phyloP scores from a whole-genome alignment of 352 stramenopile genomes.

The Halophytophthora polymorphica region DNA sequence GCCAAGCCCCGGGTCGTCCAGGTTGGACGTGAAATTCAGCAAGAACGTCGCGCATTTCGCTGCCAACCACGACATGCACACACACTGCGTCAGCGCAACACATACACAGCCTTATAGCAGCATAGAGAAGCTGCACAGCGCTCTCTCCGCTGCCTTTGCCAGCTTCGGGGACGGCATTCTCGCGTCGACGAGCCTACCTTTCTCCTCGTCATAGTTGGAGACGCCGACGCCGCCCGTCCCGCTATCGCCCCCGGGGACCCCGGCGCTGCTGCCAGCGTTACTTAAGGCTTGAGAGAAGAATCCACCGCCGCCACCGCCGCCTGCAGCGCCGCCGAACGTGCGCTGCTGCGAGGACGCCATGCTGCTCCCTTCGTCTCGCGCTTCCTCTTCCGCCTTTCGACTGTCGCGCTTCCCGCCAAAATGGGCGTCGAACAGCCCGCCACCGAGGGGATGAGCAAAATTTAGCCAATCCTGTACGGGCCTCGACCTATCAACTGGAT shows the following conservation, averaged over 20 bases:
- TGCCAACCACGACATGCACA: constrained; percentile 10
- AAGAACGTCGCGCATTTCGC: constrained; percentile 80
- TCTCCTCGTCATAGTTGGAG: constrained; percentile 51
- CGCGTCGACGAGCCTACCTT: constrained; percentile 37
- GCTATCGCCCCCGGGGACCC: background rate
- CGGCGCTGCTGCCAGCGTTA: constrained; percentile 1
- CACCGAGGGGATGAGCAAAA: no score
- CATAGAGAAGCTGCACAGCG: background rate
- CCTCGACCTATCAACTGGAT: no score
- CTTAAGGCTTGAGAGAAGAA: constrained; percentile 5
- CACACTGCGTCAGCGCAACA: background rate
- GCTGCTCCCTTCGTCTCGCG: no score
- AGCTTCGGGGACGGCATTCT: no score
- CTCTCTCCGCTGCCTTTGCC: background rate
- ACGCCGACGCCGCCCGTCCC: constrained; percentile 10
- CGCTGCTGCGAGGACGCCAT: background rate
- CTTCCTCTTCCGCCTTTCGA: no score
- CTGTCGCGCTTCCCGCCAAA: no score
- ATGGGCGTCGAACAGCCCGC: no score
- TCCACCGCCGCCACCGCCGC: constrained; percentile 2
- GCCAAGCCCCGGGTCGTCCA: constrained; percentile 52
- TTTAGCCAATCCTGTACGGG: no score
- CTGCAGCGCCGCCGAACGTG: constrained; percentile 4
- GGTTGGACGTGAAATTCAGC: constrained; percentile 67
- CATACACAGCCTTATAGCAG: background rate